Base-by-base conservation (phyloP, 768 basidiomycete species). In the Suillus luteus region DNA sequence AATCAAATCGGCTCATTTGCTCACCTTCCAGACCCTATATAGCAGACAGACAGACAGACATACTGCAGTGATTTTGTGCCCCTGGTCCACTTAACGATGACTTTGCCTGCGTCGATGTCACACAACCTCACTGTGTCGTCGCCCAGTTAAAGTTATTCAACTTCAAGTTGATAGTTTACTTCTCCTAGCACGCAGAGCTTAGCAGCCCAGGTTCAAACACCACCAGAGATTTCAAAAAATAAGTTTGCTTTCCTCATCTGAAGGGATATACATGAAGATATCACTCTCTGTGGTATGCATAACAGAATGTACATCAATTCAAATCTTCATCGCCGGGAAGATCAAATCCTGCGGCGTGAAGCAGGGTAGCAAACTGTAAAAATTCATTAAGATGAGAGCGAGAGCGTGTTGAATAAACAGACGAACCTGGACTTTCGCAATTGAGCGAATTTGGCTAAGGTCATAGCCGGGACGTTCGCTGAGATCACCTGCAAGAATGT, bases 371-470 rank as follows among this genome's bases (percentile, higher is more conserved):
- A 68, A 93, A 86, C 88, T 89, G 61, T 5, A 58, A 48, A 35
- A n/a, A 17, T 33, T n/a, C 37, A 22, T 64, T 0, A 64, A 52
- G 1, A 59, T 5, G 43, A 41, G 44, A 44, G n/a, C 3, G 14
- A 17, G 46, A 5, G 43, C 6, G 27, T 24, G 49, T 24, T 41
- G 33, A 17, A 63, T 6, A 31, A 8, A 35, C 54, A 15, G 6
- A 73, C 83, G 43, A 67, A 90, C 91, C 81, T 94, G 91, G 11
- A 95, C 93, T 78, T 93, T 95, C 5, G 93, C 91, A 67, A 96
- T 95, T 17, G 87, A 86, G 69, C 80, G 84, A 62, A 96, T 76
- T 74, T 97, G 95, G 22, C 88, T 80, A 62, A 96, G 83, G 73
- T 95, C 93, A 72, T 90, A 97, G 17, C 91, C 90, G 35, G 83